Evolutionary conservation across 306 rosid species (phyloP), one percentile per base, ranked within the genome.

Genomic region (Trichosanthes truncata): DNA sequence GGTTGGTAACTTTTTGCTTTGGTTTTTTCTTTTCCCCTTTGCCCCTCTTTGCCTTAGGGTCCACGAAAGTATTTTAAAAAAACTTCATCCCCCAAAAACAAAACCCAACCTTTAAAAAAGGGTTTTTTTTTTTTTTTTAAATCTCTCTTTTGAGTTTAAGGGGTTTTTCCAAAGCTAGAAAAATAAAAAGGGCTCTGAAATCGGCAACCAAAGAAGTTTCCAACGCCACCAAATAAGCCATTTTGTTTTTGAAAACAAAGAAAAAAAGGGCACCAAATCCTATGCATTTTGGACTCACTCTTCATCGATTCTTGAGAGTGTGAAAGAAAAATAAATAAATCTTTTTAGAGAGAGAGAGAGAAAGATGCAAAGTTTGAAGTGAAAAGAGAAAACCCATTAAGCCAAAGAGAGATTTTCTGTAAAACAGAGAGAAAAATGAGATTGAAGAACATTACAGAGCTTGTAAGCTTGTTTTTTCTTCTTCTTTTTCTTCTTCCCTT

Each of bases 211-310:
- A 43, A 41, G 53, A 69, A 69, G 36, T 41, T 69, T 69, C 76
- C 52, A 40, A 69, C 25, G 12, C 9, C 35, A 21, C 52, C 52
- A 49, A 68, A 14, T 41, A 41, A 69, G 9, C 76, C 53, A 21
- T 69, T 43, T 69, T 69, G 23, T 36, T 66, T 66, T 36, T 2
- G 18, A 25, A 7, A 26, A 6, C 1, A 13, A 29, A 15, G 14
- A 9, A 25, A 57, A n/a, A 8, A n/a, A 57, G 23, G 40, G 52
- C 76, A 69, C 14, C 76, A 69, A 69, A 41, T 69, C 12, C 76
- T 69, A 69, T 69, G 76, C 76, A 69, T 18, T 66, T 66, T 38
- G 74, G 74, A 36, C 49, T 36, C 74, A 66, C 49, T 66, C 74
- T 66, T 38, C 74, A 38, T 66, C 45, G 15, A 66, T 66, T 20